A percentile compares a stretch with the other conserved stretches of the same genome.
phyloP scores from a whole-genome alignment of 306 rosid species.

The Corylus americana region DNA sequence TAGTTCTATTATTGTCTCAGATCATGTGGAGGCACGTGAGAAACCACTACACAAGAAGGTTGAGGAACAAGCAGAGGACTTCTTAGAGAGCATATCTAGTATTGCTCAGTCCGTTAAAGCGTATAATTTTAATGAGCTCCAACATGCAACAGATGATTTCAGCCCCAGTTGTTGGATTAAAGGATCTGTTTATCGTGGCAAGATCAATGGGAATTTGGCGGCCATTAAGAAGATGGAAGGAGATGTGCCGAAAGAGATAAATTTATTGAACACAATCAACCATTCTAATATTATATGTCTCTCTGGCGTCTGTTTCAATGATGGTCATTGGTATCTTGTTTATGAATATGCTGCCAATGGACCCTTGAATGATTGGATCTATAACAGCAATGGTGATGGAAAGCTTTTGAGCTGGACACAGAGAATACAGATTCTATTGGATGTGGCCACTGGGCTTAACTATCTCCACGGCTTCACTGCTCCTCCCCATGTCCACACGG shows the following conservation, averaged over 20 bases:
- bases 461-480: slow-evolving; percentile 78
- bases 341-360: slow-evolving; percentile 82
- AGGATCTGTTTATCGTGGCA: slow-evolving; percentile 62
- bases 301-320: slow-evolving; percentile 67
- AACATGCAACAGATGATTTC: slow-evolving; percentile 63
- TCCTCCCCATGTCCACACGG: slow-evolving; percentile 80
- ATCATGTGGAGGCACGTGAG: slow-evolving; percentile 40
- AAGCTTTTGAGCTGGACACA: slow-evolving; percentile 67
- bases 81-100: slow-evolving; percentile 49
- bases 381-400: slow-evolving; percentile 26
- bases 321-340: slow-evolving; percentile 78
- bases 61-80: slow-evolving; percentile 36
- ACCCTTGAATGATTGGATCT: slow-evolving; percentile 71
- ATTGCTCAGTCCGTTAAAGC: slow-evolving; percentile 66
- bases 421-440: slow-evolving; percentile 67
- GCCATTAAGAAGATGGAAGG: slow-evolving; percentile 68
- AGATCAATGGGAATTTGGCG: slow-evolving; percentile 58
- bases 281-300: slow-evolving; percentile 83
- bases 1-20: slow-evolving; percentile 16
- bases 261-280: slow-evolving; percentile 59
- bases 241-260: slow-evolving; percentile 71
- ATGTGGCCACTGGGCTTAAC: slow-evolving; percentile 76
- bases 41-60: slow-evolving; percentile 29
- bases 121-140: slow-evolving; percentile 67
- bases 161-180: slow-evolving; percentile 48